Percentiles rank a stretch among this genome's conserved stretches.
Conservation (phyloP, 768 basidiomycete genomes). For the Russula sp. region DNA sequence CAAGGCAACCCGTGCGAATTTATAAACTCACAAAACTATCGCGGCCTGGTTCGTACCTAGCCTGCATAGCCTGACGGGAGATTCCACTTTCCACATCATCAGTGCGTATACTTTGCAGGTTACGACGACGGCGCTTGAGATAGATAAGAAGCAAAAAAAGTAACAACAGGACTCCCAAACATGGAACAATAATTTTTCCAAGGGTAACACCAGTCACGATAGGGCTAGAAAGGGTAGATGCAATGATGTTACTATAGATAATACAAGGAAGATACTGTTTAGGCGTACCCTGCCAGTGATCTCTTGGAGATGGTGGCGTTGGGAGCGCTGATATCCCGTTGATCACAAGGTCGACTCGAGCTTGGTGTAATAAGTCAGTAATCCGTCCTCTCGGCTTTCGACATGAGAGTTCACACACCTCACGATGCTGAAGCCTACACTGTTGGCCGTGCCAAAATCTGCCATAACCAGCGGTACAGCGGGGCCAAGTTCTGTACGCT, state of each 20-base stretch:
- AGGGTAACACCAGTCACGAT: neutral
- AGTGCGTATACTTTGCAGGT: neutral
- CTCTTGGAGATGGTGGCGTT: neutral
- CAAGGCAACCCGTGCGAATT: neutral
- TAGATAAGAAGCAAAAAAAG: conserved; percentile 1
- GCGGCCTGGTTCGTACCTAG: neutral
- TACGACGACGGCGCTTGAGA: neutral
- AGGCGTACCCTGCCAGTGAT: neutral
- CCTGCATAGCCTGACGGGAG: neutral
- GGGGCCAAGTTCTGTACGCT: neutral
- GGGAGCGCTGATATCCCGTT: neutral
- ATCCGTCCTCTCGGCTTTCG: no score
- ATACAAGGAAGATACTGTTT: neutral
- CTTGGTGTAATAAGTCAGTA: neutral
- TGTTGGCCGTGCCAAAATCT: neutral
- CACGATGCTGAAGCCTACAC: neutral
- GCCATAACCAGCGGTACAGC: neutral
- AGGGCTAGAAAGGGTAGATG: neutral
- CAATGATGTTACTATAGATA: neutral
- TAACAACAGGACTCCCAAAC: neutral
- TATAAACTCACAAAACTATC: neutral
- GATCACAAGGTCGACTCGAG: neutral
- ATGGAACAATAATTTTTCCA: neutral
- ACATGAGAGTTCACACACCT: conserved; percentile 1
- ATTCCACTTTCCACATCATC: neutral